Conservation (phyloP, 73 alveolate species). For the Effrenium voratum region DNA sequence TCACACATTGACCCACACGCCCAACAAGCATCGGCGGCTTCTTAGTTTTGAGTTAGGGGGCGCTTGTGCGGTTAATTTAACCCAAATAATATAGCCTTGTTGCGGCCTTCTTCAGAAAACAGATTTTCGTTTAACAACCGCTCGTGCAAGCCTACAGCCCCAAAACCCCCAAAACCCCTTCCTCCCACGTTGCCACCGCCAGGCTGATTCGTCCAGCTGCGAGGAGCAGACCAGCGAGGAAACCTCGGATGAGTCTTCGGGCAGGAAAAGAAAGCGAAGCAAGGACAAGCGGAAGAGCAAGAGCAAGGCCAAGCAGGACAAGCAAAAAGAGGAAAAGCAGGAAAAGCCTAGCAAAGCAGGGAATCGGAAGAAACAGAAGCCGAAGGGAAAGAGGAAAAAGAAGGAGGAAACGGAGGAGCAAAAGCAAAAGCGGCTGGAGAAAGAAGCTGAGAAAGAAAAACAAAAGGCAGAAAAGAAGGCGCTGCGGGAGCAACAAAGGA, state of each 20-base stretch:
- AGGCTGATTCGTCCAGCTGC: no score
- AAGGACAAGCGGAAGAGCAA: background rate
- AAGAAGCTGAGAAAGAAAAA: background rate
- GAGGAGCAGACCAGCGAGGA: background rate
- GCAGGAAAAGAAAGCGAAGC: background rate
- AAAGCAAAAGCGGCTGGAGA: background rate
- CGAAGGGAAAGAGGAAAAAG: background rate
- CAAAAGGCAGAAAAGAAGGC: background rate
- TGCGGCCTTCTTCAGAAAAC: no score
- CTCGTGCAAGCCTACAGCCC: no score
- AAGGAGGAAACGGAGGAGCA: background rate
- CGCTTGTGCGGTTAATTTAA: no score
- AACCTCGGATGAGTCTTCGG: background rate
- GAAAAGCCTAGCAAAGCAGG: background rate
- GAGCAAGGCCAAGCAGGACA: background rate
- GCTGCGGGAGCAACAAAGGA: background rate
- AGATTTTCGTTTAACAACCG: no score
- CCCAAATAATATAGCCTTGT: no score
- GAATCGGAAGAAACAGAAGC: background rate
- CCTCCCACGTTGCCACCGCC: background rate
- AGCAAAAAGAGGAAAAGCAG: background rate
- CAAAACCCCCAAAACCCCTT: no score
- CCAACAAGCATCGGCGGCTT: no score
- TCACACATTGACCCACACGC: no score
- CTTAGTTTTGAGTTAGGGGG: no score